Percentiles rank a stretch among this genome's conserved stretches.
Evolutionary conservation across 2,329 filamentous ascomycete species (phyloP).

Genomic region (Alternaria postmessia): DNA sequence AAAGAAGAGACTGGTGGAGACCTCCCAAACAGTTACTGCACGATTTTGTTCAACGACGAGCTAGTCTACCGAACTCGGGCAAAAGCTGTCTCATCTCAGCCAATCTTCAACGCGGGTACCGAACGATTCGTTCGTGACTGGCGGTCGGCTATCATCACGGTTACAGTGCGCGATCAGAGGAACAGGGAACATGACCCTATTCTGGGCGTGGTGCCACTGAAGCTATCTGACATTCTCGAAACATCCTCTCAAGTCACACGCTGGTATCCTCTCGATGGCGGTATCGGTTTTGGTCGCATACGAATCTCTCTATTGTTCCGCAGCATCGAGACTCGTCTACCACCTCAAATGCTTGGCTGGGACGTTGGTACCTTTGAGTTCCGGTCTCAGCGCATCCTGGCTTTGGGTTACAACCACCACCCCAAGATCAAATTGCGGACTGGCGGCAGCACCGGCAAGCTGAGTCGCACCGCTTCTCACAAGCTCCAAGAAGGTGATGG

Average conservation of each 20-base stretch:
- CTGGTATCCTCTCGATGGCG: constrained; percentile 97
- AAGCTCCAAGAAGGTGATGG: constrained; percentile 67
- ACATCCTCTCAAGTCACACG: constrained; percentile 85
- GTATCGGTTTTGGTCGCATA: constrained; percentile 86
- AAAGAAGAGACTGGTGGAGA: constrained; percentile 83
- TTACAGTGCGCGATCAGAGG: constrained; percentile 86
- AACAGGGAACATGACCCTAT: constrained; percentile 95
- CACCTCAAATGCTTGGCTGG: constrained; percentile 88
- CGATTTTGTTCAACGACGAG: constrained; percentile 87
- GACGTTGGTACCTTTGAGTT: constrained; percentile 96
- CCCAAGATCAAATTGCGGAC: constrained; percentile 80
- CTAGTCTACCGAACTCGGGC: constrained; percentile 91
- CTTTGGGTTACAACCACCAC: constrained; percentile 67
- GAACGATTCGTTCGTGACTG: constrained; percentile 94
- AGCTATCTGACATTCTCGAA: constrained; percentile 85
- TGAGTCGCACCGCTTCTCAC: constrained; percentile 70
- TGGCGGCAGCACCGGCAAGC: constrained; percentile 78
- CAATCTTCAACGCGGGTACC: constrained; percentile 96
- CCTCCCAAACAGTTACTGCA: constrained; percentile 92
- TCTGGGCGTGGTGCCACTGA: constrained; percentile 88
- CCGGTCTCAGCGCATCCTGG: constrained; percentile 72
- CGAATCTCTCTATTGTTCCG: constrained; percentile 91
- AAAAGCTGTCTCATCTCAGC: constrained; percentile 92
- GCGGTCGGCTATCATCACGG: constrained; percentile 84
- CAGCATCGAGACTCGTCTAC: constrained; percentile 83